Evolutionary conservation across 257 asterid species (phyloP).

Genomic region (Nicotiana sylvestris): DNA sequence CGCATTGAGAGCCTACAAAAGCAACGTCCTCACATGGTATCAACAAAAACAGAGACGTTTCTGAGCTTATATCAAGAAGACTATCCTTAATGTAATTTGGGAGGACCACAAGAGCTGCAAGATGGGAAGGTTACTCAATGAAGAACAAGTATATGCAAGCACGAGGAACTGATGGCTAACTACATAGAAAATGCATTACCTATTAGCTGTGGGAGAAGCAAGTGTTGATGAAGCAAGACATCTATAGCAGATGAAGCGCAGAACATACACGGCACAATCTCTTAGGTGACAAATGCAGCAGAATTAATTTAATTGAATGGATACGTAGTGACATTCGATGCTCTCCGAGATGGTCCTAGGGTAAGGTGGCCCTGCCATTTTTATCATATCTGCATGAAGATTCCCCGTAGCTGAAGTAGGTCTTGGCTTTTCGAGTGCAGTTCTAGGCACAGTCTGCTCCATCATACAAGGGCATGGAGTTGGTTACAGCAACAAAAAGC

Average conservation of each 20-base stretch:
- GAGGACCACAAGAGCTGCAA: conserved; percentile 27
- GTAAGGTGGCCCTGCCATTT: conserved; percentile 32
- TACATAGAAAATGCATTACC: conserved; percentile 52
- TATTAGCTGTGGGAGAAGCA: conserved; percentile 29
- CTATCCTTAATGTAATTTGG: conserved; percentile 29
- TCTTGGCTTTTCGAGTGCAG: conserved; percentile 45
- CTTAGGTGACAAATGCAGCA: conserved; percentile 31
- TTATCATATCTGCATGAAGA: conserved; percentile 44
- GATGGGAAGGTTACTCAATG: conserved; percentile 47
- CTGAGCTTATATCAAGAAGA: conserved; percentile 47
- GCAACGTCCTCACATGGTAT: conserved; percentile 24
- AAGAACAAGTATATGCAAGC: conserved; percentile 28
- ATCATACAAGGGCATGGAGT: conserved; percentile 32
- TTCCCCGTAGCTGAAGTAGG: conserved; percentile 46
- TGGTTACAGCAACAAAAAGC: conserved; percentile 54
- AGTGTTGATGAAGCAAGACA: conserved; percentile 17
- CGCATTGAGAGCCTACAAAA: conserved; percentile 29
- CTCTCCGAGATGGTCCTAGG: conserved; percentile 44
- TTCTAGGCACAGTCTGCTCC: too few relatives aligned
- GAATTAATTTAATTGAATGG: conserved; percentile 48
- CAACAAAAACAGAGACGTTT: conserved; percentile 42
- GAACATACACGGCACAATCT: conserved; percentile 27
- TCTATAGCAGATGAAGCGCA: conserved; percentile 32
- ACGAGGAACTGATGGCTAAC: conserved; percentile 23
- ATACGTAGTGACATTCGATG: conserved; percentile 41